Conservation (phyloP, 352 stramenopile genomes). For the Phytophthora lateralis region DNA sequence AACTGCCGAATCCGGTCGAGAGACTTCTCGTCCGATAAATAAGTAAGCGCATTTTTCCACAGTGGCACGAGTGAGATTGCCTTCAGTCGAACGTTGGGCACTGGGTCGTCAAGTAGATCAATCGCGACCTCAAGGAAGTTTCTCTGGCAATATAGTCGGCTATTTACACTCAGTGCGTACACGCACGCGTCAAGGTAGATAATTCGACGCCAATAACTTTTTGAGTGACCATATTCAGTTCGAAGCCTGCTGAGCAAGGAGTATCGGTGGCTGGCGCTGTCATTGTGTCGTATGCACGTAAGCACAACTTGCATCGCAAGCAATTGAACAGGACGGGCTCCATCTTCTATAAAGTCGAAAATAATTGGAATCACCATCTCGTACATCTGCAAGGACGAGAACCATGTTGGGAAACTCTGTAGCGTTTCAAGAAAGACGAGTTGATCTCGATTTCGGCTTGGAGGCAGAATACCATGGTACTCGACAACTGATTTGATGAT, state of each 20-base stretch:
- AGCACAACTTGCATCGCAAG: conserved; percentile 69
- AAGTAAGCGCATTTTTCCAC: conserved; percentile 65
- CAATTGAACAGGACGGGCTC: conserved; percentile 73
- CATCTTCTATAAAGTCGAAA: conserved; percentile 81
- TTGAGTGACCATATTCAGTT: conserved; percentile 71
- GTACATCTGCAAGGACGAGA: conserved; percentile 65
- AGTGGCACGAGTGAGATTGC: conserved; percentile 62
- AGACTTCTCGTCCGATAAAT: conserved; percentile 71
- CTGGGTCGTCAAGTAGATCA: conserved; percentile 72
- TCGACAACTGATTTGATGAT: conserved; percentile 71
- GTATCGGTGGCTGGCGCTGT: conserved; percentile 70
- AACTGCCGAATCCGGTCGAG: conserved; percentile 74
- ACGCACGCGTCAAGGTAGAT: conserved; percentile 76
- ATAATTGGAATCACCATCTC: conserved; percentile 79
- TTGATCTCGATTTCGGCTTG: conserved; percentile 75
- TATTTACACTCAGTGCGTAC: conserved; percentile 68
- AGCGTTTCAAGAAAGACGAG: conserved; percentile 70
- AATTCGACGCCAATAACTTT: conserved; percentile 79
- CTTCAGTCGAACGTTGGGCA: conserved; percentile 82
- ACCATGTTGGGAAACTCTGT: conserved; percentile 61
- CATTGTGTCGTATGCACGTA: conserved; percentile 71
- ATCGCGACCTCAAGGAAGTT: conserved; percentile 82
- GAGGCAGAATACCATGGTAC: conserved; percentile 71
- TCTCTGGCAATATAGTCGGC: conserved; percentile 70
- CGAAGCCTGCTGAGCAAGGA: conserved; percentile 71